These are phyloP conservation scores for Trichoderma harzianum DNA, from an alignment of 2,329 filamentous ascomycete species.

Conservation along the genomic window DNA sequence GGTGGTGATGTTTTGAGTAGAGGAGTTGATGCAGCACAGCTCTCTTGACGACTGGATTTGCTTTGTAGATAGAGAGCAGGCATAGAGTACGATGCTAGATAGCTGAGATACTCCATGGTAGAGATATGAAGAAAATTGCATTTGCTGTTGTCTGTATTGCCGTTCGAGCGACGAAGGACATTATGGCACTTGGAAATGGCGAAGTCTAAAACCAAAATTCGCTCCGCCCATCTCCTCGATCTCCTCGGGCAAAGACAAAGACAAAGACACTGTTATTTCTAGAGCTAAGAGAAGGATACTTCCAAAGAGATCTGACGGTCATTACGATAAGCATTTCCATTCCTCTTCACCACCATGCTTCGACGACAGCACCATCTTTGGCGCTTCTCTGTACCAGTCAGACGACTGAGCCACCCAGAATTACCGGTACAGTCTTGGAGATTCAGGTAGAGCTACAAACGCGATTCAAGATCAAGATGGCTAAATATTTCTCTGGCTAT, in stretches of 20 bases:
- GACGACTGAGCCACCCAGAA: neutral
- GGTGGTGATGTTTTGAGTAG: neutral
- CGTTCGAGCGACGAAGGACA: neutral
- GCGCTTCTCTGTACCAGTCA: neutral
- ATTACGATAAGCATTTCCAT: neutral
- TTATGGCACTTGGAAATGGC: neutral
- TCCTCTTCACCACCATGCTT: neutral
- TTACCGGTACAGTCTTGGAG: neutral
- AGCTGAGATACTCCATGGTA: neutral
- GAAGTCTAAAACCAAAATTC: neutral
- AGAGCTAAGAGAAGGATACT: neutral
- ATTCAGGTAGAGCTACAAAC: neutral
- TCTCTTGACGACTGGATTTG: neutral
- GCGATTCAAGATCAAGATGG: neutral
- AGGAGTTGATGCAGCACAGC: neutral
- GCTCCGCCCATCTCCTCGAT: neutral
- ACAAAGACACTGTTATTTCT: neutral
- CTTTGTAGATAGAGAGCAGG: neutral
- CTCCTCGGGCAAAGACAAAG: neutral
- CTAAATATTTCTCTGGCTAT: neutral
- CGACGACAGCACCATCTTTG: neutral
- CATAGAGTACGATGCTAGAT: neutral
- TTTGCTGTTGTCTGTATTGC: neutral
- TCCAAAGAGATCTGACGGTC: neutral
- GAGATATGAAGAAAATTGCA: neutral